Conservation (phyloP, 1,284 basidiomycete genomes). For the Pterulicium gracile region DNA sequence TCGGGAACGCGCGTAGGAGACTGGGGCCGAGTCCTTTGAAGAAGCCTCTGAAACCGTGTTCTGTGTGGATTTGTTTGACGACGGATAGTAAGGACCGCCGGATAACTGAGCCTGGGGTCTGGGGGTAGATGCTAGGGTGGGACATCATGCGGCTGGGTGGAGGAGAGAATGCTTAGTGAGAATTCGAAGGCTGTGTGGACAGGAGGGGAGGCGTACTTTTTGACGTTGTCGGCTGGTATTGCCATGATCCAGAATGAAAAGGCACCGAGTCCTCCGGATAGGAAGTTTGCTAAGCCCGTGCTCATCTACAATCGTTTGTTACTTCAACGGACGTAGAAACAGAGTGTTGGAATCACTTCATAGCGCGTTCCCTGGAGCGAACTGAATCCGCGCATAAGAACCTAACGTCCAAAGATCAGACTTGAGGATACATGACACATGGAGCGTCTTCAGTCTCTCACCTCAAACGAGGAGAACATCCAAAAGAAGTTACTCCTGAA, state of each 20-base stretch:
- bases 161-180: slow-evolving; percentile 6
- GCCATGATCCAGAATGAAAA: slow-evolving; percentile 60
- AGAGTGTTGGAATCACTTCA: slow-evolving; percentile 28
- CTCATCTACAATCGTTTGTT: slow-evolving; percentile 51
- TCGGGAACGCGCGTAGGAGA: slow-evolving; percentile 59
- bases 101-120: slow-evolving; percentile 15
- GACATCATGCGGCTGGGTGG: slow-evolving; percentile 49
- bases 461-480: slow-evolving; percentile 61
- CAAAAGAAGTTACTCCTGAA: slow-evolving; percentile 59
- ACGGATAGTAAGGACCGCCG: slow-evolving; percentile 37
- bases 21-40: slow-evolving; percentile 52
- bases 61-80: slow-evolving; percentile 35
- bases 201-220: slow-evolving; percentile 43
- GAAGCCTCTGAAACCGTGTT: slow-evolving; percentile 46
- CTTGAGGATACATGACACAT: neutral
- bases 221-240: slow-evolving; percentile 70
- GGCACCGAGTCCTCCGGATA: slow-evolving; percentile 56
- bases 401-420: slow-evolving; percentile 20
- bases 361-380: slow-evolving; percentile 39
- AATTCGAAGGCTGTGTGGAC: slow-evolving; percentile 5
- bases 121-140: slow-evolving; percentile 31
- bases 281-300: slow-evolving; percentile 54
- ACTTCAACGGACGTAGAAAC: too few relatives aligned
- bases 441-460: slow-evolving; percentile 17
- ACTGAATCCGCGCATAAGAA: slow-evolving; percentile 47